Base-by-base conservation (phyloP, 2,329 filamentous ascomycete genomes). In the Aspergillus oerlinghausenensis region DNA sequence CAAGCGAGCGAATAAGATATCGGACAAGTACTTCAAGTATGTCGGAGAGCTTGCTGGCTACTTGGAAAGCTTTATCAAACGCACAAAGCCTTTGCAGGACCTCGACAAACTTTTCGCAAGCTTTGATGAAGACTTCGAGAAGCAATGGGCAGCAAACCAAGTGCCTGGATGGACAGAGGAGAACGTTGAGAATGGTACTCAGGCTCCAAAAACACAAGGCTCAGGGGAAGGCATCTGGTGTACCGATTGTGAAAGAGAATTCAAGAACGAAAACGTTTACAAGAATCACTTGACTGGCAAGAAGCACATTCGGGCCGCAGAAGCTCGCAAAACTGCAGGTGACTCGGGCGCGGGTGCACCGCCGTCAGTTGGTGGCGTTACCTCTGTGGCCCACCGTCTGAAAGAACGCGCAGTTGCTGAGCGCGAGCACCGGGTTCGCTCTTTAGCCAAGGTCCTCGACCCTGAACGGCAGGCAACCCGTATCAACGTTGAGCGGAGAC, bases 261-360 rank as follows among this genome's bases (percentile, higher is more conserved):
- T 97, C 77, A 92, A 90, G 68, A 97, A 97, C 67, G 86, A 94
- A 63, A 96, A 96, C 60, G 91, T 97, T 50, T 96, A 96, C 79
- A 92, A 92, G 66, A 87, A 85, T 40, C 94, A 99, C 72, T 76
- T 99, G 59, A 88, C 80, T 0, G 93, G 93, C 45, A 93, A 96
- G 76, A 99, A 97, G 72, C 94, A 99, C 72, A 84, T 93, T 72
- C 90, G 91, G 66, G 90, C 89, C 0, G 90, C 88, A 0, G 86
- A 91, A 70, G 81, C 83, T 53, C 82, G 87, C 49, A 77, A 80
- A 61, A 70, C 76, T 21, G 65, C 67, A 8, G 71, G 68, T 23
- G 74, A 76, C 40, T 78, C 79, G 17, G 67, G 64, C 5, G 68
- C 69, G 57, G 70, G 5, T 64, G 63, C 42, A 68, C 68, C 43